Base-by-base conservation (phyloP, 2,329 filamentous ascomycete species). In the Fusarium domesticum region DNA sequence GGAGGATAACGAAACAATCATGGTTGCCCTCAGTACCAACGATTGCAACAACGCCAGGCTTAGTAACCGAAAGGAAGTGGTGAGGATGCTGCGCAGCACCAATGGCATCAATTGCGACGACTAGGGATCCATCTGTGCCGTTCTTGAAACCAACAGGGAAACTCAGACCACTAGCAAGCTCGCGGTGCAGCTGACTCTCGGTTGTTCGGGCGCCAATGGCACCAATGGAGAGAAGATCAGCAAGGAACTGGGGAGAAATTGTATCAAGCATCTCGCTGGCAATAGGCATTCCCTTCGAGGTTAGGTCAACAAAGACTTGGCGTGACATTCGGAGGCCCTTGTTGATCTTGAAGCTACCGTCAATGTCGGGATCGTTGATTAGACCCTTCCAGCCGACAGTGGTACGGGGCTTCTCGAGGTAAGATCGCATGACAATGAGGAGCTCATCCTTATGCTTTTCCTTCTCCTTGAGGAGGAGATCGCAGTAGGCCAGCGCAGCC, bases 71-170 rank as follows among this genome's bases (percentile, higher is more conserved):
- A 58, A 98, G 78, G 78, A 98, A 97, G 75, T 96, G 90, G 64
- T 98, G 93, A 14, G 89, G 89, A 64, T 95, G 89, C 66, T 81
- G 84, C 39, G 95, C 92, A 14, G 93, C 89, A 50, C 91, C 90
- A 66, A 97, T 96, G 39, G 93, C 93, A 65, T 98, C 93, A 58
- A 97, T 89, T 11, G 93, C 91, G 4, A 97, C 91, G 44, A 84
- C 81, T 37, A 97, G 74, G 7, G 85, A 86, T 39, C 93, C 93
- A 66, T 98, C 93, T 23, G 93, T 98, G 54, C 93, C 93, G 70
- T 98, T 98, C 81, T 98, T 98, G 86, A 98, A 98, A 39, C 93
- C 93, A 10, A 98, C 90, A 2, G 93, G 93, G 85, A 96, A 97
- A 58, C 87, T 95, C 28, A 97, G 77, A 63, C 93, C 93, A 41